Evolutionary conservation across 202 grass and related monocot genomes (phyloP).

Genomic region (Cymbopogon flexuosus): DNA sequence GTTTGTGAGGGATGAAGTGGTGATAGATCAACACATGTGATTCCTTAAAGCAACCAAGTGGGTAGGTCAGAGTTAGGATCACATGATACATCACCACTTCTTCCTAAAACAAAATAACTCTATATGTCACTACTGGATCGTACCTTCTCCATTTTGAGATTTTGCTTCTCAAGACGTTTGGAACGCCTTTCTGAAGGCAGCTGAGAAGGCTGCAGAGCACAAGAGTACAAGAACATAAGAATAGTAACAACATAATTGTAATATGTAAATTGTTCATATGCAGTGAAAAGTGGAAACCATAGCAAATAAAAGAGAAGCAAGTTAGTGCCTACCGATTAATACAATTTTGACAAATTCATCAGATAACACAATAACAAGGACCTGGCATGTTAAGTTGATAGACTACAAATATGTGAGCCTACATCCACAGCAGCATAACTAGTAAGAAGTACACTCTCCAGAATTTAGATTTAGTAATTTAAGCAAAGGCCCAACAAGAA

Average conservation of each 20-base stretch:
- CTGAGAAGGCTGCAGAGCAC: conserved; percentile 21
- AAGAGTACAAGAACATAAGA: conserved; percentile 34
- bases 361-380: conserved; percentile 10
- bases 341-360: conserved; percentile 3
- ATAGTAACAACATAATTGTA: conserved; percentile 6
- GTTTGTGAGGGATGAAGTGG: neutral
- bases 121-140: neutral
- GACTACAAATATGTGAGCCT: neutral
- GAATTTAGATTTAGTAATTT: conserved; percentile 6
- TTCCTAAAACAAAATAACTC: neutral
- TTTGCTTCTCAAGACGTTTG: conserved; percentile 51
- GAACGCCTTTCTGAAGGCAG: conserved; percentile 46
- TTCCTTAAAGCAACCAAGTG: neutral
- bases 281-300: neutral
- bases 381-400: neutral
- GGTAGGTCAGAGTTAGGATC: neutral
- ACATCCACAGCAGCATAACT: neutral
- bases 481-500: neutral
- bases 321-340: neutral
- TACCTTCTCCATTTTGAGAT: conserved; percentile 48
- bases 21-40: neutral
- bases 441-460: neutral
- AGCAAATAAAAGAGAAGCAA: neutral
- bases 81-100: neutral
- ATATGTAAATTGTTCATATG: conserved; percentile 2